Evolutionary conservation across 1,139 yeast species (phyloP).

Genomic region (Ogataea hybrid): DNA sequence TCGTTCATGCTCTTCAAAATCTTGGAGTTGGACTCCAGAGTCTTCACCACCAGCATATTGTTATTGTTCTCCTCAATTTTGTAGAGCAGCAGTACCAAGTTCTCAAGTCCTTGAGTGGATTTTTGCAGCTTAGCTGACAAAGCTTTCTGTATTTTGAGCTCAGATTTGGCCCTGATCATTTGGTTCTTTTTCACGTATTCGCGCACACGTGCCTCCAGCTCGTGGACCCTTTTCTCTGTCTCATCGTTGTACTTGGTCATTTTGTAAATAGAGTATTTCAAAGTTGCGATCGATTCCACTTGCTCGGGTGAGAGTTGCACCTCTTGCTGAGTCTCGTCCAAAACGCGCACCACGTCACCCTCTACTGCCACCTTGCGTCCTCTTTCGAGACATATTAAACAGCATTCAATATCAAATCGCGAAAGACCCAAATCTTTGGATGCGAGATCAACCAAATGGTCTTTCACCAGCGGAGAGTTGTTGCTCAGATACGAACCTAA

Average conservation of each 20-base stretch:
- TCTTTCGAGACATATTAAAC: constrained; percentile 21
- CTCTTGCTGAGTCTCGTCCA: constrained; percentile 1
- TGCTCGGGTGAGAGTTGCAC: constrained; percentile 15
- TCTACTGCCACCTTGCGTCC: constrained; percentile 11
- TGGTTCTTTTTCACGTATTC: constrained; percentile 18
- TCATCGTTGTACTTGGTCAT: constrained; percentile 19
- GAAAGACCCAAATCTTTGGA: constrained; percentile 4
- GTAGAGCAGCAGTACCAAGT: constrained; percentile 35
- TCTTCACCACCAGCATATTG: constrained; percentile 35
- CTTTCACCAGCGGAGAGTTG: constrained; percentile 13
- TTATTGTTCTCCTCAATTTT: constrained; percentile 46
- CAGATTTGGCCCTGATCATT: constrained; percentile 21
- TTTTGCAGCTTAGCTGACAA: constrained; percentile 32
- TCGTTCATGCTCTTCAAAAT: constrained; percentile 39
- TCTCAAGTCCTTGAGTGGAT: constrained; percentile 32
- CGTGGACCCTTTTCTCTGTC: constrained; percentile 15
- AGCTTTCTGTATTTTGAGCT: constrained; percentile 25
- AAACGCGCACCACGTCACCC: constrained; percentile 1
- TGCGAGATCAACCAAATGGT: constrained; percentile 14
- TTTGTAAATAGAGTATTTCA: constrained; percentile 26
- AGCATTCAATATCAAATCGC: constrained; percentile 21
- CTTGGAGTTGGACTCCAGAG: constrained; percentile 35
- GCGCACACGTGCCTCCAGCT: constrained; percentile 14
- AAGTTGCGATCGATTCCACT: constrained; percentile 24
- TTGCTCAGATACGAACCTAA: constrained; percentile 7